Conservation (phyloP, 2,329 filamentous ascomycete genomes). For the Xylariaceae sp. region DNA sequence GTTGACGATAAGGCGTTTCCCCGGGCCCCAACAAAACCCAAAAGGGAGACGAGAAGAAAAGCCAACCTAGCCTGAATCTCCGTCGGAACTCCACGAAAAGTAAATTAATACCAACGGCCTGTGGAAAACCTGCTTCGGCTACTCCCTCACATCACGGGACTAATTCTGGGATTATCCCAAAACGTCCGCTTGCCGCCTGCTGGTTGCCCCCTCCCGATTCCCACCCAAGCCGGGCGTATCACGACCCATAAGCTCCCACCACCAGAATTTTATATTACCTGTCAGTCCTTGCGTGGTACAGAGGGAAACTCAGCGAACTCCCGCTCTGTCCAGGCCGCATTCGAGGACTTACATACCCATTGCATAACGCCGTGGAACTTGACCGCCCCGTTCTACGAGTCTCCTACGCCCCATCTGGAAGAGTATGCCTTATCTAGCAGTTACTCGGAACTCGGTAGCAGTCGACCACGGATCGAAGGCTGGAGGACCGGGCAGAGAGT, state of each 20-base stretch:
- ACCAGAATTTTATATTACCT: neutral
- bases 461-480: neutral
- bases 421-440: neutral
- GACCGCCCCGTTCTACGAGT: neutral
- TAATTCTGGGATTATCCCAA: too few species aligned
- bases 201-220: neutral
- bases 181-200: too few species aligned
- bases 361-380: conserved; percentile 16
- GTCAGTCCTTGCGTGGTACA: neutral
- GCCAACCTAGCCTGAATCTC: neutral
- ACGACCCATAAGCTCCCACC: neutral
- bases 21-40: neutral
- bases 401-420: neutral
- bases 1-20: too few species aligned
- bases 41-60: neutral
- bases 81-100: neutral
- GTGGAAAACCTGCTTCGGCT: neutral
- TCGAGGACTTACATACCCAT: neutral
- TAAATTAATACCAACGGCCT: too few species aligned
- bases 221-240: neutral
- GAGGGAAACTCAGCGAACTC: neutral
- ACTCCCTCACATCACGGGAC: neutral
- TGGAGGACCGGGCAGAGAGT: too few species aligned
- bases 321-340: neutral
- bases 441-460: neutral